phyloP scores from a whole-genome alignment of 164 flowering plant species.

The Santalum album region DNA sequence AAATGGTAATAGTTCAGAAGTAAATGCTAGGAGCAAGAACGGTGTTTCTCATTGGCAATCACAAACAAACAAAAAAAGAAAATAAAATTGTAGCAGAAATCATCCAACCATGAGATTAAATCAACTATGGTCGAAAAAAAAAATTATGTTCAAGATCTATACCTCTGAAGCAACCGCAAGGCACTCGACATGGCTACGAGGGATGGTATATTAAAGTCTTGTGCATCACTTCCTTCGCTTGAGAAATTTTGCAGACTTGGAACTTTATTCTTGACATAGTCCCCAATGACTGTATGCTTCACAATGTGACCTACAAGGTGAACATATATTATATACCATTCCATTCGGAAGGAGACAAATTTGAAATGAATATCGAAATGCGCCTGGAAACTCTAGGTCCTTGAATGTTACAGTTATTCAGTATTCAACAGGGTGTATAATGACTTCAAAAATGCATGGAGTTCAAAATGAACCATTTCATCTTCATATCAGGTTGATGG shows the following conservation, averaged over 20 bases:
- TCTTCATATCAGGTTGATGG: too few species aligned
- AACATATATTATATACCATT: neutral
- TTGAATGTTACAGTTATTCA: too few species aligned
- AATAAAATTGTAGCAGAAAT: neutral
- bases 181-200: slow-evolving; percentile 74
- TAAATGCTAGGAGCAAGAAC: neutral
- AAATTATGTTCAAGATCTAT: neutral
- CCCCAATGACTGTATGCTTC: slow-evolving; percentile 43
- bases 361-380: too few species aligned
- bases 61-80: too few species aligned
- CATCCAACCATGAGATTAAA: neutral
- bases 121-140: neutral
- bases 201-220: slow-evolving; percentile 48
- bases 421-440: too few species aligned
- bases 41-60: neutral
- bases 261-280: slow-evolving; percentile 50
- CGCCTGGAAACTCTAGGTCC: too few species aligned
- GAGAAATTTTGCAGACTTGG: slow-evolving; percentile 65
- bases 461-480: too few species aligned
- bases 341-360: too few species aligned
- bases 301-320: slow-evolving; percentile 40
- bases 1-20: slow-evolving; percentile 5
- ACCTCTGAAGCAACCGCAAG: slow-evolving; percentile 65
- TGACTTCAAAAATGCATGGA: too few species aligned
- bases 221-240: slow-evolving; percentile 18